Evolutionary conservation across 1,284 basidiomycete genomes (phyloP), one percentile per base, ranked within the genome.

Genomic region (Singerocomus inundabilis): DNA sequence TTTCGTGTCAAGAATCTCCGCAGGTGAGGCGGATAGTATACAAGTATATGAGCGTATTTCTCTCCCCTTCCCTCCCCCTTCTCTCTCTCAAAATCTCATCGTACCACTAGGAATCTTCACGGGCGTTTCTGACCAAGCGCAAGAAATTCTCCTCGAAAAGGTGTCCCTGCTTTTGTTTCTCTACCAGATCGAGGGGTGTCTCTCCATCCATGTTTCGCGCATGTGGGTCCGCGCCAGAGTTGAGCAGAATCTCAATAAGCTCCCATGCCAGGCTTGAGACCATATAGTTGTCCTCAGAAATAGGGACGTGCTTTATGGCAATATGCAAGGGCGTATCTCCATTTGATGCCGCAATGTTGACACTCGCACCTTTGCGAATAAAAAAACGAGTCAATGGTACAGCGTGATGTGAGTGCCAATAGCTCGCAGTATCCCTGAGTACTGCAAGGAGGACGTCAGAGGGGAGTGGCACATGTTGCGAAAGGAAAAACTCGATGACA

Each of bases 151-250:
- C 16, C 21, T 25, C 31, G 42, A 47, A 48, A 32, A 39, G 33
- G 1, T 26, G 32, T 2, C 25, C 51, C 11, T 28, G 35, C 28
- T 13, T 44, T 4, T 21, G 21, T 21, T 21, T 21, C 16, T 44
- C 28, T 11, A 40, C 49, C 16, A 48, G 42, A 15, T 24, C 32
- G 36, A 48, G 15, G 6, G 36, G 16, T 31, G n/a, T 40, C 9
- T 53, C 15, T 26, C 51, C 51, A 18, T 35, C 29, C 9, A n/a
- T 4, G 13, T 52, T 53, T 40, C 10, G 36, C 24, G 16, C 21
- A 1, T 10, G 35, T 10, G 41, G 50, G 29, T 47, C 39, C 21
- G 51, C 21, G 5, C 51, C 51, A 10, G 3, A 5, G 15, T 53
- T 40, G 10, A 52, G 37, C 29, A 53, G n/a, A 18, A 24, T 24